A percentile compares a stretch with the other conserved stretches of the same genome.
These are phyloP conservation scores for Trichoderma atrobrunneum DNA, from an alignment of 2,329 filamentous ascomycete species.

Conservation along the genomic window DNA sequence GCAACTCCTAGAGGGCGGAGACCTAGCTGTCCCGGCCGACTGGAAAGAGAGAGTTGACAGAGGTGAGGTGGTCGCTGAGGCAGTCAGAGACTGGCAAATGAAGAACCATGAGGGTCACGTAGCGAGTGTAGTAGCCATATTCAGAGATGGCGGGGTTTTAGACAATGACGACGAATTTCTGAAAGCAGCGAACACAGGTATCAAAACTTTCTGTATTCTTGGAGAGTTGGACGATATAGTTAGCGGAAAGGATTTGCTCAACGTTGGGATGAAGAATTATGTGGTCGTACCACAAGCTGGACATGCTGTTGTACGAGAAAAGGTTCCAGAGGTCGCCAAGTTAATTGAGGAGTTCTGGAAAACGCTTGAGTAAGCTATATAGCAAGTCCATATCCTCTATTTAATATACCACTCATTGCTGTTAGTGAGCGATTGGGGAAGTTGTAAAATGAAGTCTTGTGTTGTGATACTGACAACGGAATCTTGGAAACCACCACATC, in stretches of 20 bases:
- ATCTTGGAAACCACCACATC: background rate
- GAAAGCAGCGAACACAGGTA: background rate
- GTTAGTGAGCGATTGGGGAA: background rate
- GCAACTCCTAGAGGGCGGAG: background rate
- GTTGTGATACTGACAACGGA: background rate
- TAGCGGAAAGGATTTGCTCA: background rate
- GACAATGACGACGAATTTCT: background rate
- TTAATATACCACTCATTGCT: background rate
- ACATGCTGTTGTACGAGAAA: conserved; percentile 1
- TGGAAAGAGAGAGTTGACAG: background rate
- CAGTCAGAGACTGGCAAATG: conserved; percentile 5
- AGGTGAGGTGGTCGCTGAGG: conserved; percentile 11
- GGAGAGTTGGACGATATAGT: conserved; percentile 2
- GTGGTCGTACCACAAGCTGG: background rate
- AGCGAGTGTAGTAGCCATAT: background rate
- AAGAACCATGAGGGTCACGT: background rate
- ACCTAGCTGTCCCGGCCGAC: background rate
- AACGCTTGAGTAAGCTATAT: background rate
- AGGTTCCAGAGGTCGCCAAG: background rate
- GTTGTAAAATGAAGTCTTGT: background rate
- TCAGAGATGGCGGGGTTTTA: conserved; percentile 2
- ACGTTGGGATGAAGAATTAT: background rate
- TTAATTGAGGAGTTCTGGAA: background rate
- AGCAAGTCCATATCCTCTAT: background rate
- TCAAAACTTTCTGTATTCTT: background rate